Evolutionary conservation across 2,329 filamentous ascomycete species (phyloP), one percentile per base, ranked within the genome.

Genomic region (Arthrocladium fulminans): DNA sequence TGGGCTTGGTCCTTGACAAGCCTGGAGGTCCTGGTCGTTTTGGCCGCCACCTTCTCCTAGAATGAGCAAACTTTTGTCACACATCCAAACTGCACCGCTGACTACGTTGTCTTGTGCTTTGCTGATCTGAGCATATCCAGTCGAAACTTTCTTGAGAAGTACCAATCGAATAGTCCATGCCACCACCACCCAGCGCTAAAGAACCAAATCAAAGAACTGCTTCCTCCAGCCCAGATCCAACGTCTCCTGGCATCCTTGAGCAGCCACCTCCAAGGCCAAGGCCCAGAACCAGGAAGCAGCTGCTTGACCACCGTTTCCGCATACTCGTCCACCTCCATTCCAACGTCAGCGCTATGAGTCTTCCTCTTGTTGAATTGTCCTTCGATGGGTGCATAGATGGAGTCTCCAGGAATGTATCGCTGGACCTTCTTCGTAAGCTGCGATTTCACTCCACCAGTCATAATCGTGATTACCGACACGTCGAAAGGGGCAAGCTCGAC

Each of bases 381-480:
- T n/a, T n/a, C n/a, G n/a, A n/a, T n/a, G n/a, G n/a, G n/a, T n/a
- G n/a, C n/a, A n/a, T n/a, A n/a, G n/a, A n/a, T n/a, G n/a, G n/a
- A n/a, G n/a, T n/a, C n/a, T n/a, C n/a, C n/a, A n/a, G n/a, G n/a
- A n/a, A n/a, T n/a, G n/a, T n/a, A n/a, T n/a, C n/a, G n/a, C n/a
- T n/a, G n/a, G n/a, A n/a, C n/a, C n/a, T n/a, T n/a, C n/a, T n/a
- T n/a, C n/a, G n/a, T n/a, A n/a, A n/a, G n/a, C n/a, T n/a, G n/a
- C n/a, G 29, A 30, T n/a, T 75, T 72, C 25, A 82, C 78, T 8
- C 79, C 78, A 8, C 79, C 79, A 1, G 79, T 81, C 5, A 81
- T 67, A 24, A 76, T 65, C 2, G 75, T 73, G 48, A 71, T 72
- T 29, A 79, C 72, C 32, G 70, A 67, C 51, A 76, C 71, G 10